These are phyloP conservation scores for Dicorynia guianensis DNA, from an alignment of 306 rosid genomes.

Conservation along the genomic window DNA sequence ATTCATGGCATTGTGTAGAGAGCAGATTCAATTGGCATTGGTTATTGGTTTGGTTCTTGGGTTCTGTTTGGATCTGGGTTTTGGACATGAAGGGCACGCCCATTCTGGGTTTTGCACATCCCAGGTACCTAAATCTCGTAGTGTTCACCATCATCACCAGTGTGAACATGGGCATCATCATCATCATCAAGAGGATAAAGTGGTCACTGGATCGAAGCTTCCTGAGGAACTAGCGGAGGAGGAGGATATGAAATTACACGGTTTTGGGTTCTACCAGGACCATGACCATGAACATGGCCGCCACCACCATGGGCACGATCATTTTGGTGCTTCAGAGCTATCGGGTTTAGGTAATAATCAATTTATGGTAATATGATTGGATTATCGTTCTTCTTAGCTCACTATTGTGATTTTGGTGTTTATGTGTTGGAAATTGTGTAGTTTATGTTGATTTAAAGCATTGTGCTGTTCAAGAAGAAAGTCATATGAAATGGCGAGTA, in stretches of 20 bases:
- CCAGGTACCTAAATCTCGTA: conserved; percentile 26
- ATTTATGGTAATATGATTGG: not conserved
- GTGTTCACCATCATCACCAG: conserved; percentile 45
- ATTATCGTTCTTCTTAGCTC: not conserved
- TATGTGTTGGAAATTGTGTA: conserved; percentile 32
- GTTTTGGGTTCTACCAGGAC: conserved; percentile 55
- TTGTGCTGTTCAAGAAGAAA: not conserved
- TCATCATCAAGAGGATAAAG: conserved; percentile 30
- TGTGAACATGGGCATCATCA: conserved; percentile 43
- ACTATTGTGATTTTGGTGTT: not conserved
- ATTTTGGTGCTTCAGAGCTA: conserved; percentile 51
- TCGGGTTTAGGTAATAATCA: conserved; percentile 65
- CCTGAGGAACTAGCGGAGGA: conserved; percentile 97
- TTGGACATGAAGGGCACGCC: conserved; percentile 42
- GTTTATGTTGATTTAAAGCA: conserved; percentile 14
- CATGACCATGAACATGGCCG: conserved; percentile 43
- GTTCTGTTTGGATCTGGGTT: conserved; percentile 62
- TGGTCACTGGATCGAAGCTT: conserved; percentile 47
- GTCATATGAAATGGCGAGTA: not conserved
- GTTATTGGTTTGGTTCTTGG: conserved; percentile 43
- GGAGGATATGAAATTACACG: conserved; percentile 86
- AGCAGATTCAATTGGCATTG: conserved; percentile 11
- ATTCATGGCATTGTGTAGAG: conserved; percentile 45
- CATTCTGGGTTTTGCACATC: conserved; percentile 44
- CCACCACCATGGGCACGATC: conserved; percentile 40